Conservation (phyloP, 2,329 filamentous ascomycete genomes). For the Dissoconium aciculare region DNA sequence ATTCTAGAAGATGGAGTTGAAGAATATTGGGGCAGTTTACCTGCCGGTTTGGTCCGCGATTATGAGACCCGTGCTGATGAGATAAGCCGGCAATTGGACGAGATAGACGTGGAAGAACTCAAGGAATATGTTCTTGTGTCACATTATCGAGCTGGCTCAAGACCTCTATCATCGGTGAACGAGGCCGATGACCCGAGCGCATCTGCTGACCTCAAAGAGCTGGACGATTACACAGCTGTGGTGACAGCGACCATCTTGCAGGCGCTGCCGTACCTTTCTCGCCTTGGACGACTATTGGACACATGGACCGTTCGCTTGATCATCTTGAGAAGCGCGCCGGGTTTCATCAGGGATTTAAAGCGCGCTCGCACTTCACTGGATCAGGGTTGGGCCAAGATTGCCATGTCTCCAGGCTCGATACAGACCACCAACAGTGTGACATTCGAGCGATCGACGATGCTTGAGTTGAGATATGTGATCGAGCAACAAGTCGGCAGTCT, state of each 20-base stretch:
- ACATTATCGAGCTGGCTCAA: slow-evolving; percentile 43
- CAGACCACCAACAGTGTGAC: slow-evolving; percentile 3
- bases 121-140: slow-evolving; percentile 76
- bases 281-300: slow-evolving; percentile 55
- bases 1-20: slow-evolving; percentile 24
- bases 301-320: slow-evolving; percentile 64
- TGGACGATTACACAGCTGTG: slow-evolving; percentile 82
- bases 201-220: slow-evolving; percentile 22
- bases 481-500: slow-evolving; percentile 54
- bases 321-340: slow-evolving; percentile 59
- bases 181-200: slow-evolving; percentile 8
- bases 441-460: slow-evolving; percentile 15
- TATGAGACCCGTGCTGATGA: slow-evolving; percentile 63
- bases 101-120: slow-evolving; percentile 67
- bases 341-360: slow-evolving; percentile 47
- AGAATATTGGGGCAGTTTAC: slow-evolving; percentile 56
- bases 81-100: slow-evolving; percentile 54
- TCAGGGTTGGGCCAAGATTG: slow-evolving; percentile 51
- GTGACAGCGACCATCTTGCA: slow-evolving; percentile 87
- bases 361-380: slow-evolving; percentile 50
- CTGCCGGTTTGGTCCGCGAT: slow-evolving; percentile 44
- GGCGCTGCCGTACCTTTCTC: slow-evolving; percentile 65
- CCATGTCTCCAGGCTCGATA: slow-evolving; percentile 13
- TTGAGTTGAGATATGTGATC: slow-evolving; percentile 38
- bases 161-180: slow-evolving; percentile 29